Base-by-base conservation (phyloP, 1,284 basidiomycete genomes). In the Exsudoporus floridanus region DNA sequence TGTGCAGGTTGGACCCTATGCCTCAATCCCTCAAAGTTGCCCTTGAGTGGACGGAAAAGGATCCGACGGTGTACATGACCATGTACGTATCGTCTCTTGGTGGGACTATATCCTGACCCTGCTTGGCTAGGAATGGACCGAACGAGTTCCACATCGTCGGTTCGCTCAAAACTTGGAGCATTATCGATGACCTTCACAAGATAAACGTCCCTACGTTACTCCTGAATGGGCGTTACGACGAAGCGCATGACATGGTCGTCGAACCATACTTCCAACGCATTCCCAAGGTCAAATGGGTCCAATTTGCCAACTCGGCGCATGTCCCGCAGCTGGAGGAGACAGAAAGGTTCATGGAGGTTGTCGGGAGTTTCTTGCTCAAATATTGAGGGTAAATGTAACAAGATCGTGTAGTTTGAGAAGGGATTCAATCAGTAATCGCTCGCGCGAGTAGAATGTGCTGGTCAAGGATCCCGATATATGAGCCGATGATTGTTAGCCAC, bases 141-240 rank as follows among this genome's bases (percentile, higher is more conserved):
- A 77, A 74, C 28, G 78, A 80, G 49, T 82, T 82, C 60, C 58
- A 72, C 49, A 68, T 80, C 52, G 71, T 67, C 3, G 81, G 80
- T 3, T 70, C 73, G 5, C 64, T 84, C 44, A 80, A 75, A 59
- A 66, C 67, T 5, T 84, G 80, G 80, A 70, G 69, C 9, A 69
- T 81, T 39, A 61, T 78, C 12, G 65, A 74, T 18, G 67, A 76
- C 6, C 52, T 78, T 21, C 70, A 74, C 59, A 74, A 73, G 44
- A 79, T 84, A 57, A 62, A 59, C 4, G 73, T 71, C 3, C 73
- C 79, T 4, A 81, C 79, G 1, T 64, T 83, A n/a, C 54, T 85
- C 23, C 64, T 77, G 38, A 84, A 81, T 46, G 78, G 79, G 7
- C 68, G 63, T 13, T 73, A 76, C 47, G 82, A 83, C 52, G 75